Conservation (phyloP, 306 rosid species). For the Astragalus glycyphyllos region DNA sequence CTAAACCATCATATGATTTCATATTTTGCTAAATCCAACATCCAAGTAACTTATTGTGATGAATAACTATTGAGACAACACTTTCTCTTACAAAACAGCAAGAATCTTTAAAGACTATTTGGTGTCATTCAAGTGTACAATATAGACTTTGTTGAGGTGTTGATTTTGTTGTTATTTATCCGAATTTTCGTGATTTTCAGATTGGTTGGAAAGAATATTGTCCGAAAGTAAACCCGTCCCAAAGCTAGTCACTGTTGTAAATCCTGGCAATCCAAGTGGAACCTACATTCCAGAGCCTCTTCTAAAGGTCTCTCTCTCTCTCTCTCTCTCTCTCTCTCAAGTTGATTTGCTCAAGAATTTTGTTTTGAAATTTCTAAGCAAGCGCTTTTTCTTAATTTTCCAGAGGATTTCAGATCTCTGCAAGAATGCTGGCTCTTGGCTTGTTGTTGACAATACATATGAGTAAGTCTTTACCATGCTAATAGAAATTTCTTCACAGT, state of each 20-base stretch:
- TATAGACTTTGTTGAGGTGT: constrained; percentile 20
- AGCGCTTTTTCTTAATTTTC: constrained; percentile 38
- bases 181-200: constrained; percentile 57
- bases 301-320: constrained; percentile 68
- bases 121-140: too few relatives aligned
- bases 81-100: background rate
- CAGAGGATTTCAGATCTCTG: constrained; percentile 92
- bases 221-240: constrained; percentile 83
- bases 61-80: background rate
- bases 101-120: constrained; percentile 1
- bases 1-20: constrained; percentile 12
- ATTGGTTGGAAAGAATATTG: constrained; percentile 81
- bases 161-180: constrained; percentile 23
- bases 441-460: constrained; percentile 87
- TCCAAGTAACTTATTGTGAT: background rate
- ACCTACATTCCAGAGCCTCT: constrained; percentile 89
- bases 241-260: constrained; percentile 89
- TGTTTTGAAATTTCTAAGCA: constrained; percentile 40
- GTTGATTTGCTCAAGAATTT: too few relatives aligned
- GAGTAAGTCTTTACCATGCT: constrained; percentile 61
- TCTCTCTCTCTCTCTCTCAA: constrained; percentile 26
- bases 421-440: constrained; percentile 83
- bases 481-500: constrained; percentile 3
- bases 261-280: constrained; percentile 95
- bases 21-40: constrained; percentile 26